A percentile compares a stretch with the other conserved stretches of the same genome.
Evolutionary conservation across 2,329 filamentous ascomycete genomes (phyloP).

Genomic region (Amauroascus verrucosus): DNA sequence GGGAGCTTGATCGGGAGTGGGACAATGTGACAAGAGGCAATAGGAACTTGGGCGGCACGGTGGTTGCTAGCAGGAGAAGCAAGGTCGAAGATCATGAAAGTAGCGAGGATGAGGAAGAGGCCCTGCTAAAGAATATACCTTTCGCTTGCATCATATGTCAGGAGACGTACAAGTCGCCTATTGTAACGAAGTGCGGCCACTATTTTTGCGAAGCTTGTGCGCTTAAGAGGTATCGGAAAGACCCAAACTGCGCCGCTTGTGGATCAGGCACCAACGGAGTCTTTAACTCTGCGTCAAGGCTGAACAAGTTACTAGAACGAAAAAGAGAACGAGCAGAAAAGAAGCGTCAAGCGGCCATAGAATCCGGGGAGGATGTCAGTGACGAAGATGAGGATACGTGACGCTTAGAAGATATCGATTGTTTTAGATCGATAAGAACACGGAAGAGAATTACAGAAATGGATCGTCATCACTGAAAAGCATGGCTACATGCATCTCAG

Average conservation of each 20-base stretch:
- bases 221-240: constrained; percentile 72
- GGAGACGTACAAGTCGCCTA: constrained; percentile 63
- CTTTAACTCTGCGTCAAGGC: constrained; percentile 75
- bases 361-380: constrained; percentile 43
- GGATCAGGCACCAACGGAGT: constrained; percentile 76
- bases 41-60: constrained; percentile 36
- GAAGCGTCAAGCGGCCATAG: constrained; percentile 44
- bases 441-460: no score
- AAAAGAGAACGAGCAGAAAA: constrained; percentile 51
- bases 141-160: constrained; percentile 85
- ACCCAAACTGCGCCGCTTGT: constrained; percentile 77
- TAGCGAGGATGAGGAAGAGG: constrained; percentile 52
- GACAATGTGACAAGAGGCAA: constrained; percentile 60
- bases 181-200: constrained; percentile 84
- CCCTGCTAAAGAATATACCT: constrained; percentile 69
- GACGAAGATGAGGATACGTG: constrained; percentile 27
- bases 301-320: constrained; percentile 68
- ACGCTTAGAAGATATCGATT: no score
- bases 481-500: no score
- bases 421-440: no score
- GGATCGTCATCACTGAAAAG: no score
- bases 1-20: constrained; percentile 93
- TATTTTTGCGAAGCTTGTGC: constrained; percentile 94
- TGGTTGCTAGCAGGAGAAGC: constrained; percentile 37
- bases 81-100: constrained; percentile 41